Conservation (phyloP, 2,329 filamentous ascomycete species). For the Daldinia eschscholtzii region DNA sequence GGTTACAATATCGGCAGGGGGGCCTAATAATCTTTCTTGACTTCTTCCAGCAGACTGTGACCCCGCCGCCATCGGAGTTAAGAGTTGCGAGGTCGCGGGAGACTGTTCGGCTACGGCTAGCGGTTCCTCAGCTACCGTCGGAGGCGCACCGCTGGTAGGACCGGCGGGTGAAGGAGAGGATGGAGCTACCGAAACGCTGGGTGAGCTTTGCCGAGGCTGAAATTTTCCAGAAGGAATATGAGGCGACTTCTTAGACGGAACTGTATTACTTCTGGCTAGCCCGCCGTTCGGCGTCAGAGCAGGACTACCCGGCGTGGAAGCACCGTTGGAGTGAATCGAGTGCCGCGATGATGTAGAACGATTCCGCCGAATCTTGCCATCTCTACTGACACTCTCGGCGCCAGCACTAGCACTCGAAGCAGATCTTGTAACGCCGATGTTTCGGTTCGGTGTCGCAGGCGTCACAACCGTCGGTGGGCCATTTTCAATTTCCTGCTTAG, state of each 20-base stretch:
- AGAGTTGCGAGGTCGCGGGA: slow-evolving; percentile 50
- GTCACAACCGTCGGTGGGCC: slow-evolving; percentile 70
- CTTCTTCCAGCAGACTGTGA: slow-evolving; percentile 58
- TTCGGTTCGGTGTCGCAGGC: slow-evolving; percentile 65
- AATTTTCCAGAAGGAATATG: slow-evolving; percentile 77
- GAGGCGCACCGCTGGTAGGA: slow-evolving; percentile 54
- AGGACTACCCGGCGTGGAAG: slow-evolving; percentile 77
- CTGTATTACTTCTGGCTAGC: slow-evolving; percentile 82
- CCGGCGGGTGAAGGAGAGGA: slow-evolving; percentile 65
- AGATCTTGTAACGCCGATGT: slow-evolving; percentile 74
- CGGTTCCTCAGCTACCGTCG: slow-evolving; percentile 52
- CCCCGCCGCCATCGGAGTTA: slow-evolving; percentile 50
- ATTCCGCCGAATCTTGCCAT: slow-evolving; percentile 84
- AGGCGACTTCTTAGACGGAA: slow-evolving; percentile 91
- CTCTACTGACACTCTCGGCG: slow-evolving; percentile 86
- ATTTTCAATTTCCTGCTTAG: slow-evolving; percentile 73
- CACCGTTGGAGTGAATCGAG: slow-evolving; percentile 79
- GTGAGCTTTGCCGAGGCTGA: slow-evolving; percentile 57
- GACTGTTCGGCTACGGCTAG: slow-evolving; percentile 45
- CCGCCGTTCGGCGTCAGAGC: slow-evolving; percentile 68
- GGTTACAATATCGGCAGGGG: slow-evolving; percentile 61
- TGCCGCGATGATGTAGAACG: slow-evolving; percentile 92
- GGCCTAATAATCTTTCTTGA: slow-evolving; percentile 62
- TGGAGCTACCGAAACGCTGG: slow-evolving; percentile 55
- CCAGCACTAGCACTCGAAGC: slow-evolving; percentile 90